Percentiles rank a stretch among this genome's conserved stretches.
Evolutionary conservation across 2,329 filamentous ascomycete genomes (phyloP).

Genomic region (Emergomyces orientalis): DNA sequence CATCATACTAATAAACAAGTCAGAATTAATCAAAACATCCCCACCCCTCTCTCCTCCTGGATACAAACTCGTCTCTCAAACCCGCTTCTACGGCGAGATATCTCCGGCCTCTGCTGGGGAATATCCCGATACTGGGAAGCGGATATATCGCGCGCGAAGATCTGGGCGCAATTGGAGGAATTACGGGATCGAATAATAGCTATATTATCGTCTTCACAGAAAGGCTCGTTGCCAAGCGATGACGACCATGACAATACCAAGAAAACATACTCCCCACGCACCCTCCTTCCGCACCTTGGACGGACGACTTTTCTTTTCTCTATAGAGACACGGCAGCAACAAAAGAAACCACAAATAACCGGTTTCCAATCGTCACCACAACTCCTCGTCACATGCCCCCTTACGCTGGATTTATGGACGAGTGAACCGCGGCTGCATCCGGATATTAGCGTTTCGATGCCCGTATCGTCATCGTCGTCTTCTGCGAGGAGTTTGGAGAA

Average conservation of each 20-base stretch:
- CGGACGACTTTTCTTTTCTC: slow-evolving; percentile 29
- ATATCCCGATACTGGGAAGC: slow-evolving; percentile 37
- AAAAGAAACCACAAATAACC: background rate
- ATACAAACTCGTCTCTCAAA: slow-evolving; percentile 28
- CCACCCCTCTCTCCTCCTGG: slow-evolving; percentile 27
- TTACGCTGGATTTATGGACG: slow-evolving; percentile 33
- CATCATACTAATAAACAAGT: slow-evolving; percentile 13
- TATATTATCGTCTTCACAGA: background rate
- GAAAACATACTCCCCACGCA: slow-evolving; percentile 19
- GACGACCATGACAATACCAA: background rate
- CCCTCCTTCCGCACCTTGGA: slow-evolving; percentile 29
- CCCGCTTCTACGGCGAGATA: slow-evolving; percentile 28
- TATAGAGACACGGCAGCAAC: background rate
- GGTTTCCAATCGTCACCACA: slow-evolving; percentile 3
- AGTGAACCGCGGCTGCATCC: slow-evolving; percentile 32
- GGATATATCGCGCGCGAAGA: slow-evolving; percentile 27
- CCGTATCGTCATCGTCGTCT: background rate
- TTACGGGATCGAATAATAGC: background rate
- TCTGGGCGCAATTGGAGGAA: slow-evolving; percentile 25
- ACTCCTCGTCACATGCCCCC: slow-evolving; percentile 28
- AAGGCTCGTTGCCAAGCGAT: background rate
- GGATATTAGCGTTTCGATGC: slow-evolving; percentile 26
- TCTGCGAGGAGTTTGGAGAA: slow-evolving; percentile 16
- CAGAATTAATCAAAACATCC: slow-evolving; percentile 14
- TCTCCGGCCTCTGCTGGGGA: slow-evolving; percentile 36